These are phyloP conservation scores for Aphanoascus verrucosus DNA, from an alignment of 2,329 filamentous ascomycete species.

Conservation along the genomic window DNA sequence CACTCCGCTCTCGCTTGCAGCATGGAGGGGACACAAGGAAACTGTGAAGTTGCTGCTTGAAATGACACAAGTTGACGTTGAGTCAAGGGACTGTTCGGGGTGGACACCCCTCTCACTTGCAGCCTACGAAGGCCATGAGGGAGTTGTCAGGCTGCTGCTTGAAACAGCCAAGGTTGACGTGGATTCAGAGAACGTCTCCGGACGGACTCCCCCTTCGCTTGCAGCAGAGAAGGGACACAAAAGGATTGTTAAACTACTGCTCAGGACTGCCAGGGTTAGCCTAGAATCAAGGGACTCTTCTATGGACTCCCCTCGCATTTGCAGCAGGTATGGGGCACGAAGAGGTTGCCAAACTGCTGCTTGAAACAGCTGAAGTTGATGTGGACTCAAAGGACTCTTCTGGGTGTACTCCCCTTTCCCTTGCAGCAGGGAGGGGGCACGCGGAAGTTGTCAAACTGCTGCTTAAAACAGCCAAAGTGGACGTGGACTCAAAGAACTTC, in stretches of 20 bases:
- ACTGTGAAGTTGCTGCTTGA: too few relatives aligned
- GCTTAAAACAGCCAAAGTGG: not conserved
- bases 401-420: not conserved
- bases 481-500: too few relatives aligned
- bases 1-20: too few relatives aligned
- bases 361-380: not conserved
- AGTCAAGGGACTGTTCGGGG: too few relatives aligned
- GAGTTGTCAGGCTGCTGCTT: not conserved
- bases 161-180: not conserved
- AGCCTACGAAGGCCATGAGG: too few relatives aligned
- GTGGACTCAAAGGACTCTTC: not conserved
- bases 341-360: conserved; percentile 25
- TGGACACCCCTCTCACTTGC: too few relatives aligned
- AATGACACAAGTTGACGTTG: too few relatives aligned
- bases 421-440: not conserved
- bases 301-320: conserved; percentile 24
- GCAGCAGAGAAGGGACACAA: too few relatives aligned
- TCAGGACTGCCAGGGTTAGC: not conserved
- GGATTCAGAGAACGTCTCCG: not conserved
- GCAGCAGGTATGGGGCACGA: conserved; percentile 30
- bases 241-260: not conserved
- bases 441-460: not conserved
- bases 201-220: not conserved
- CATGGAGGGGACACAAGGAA: too few relatives aligned
- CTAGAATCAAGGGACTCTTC: not conserved